These are phyloP conservation scores for Russula sp. DNA, from an alignment of 768 basidiomycete genomes.

Conservation along the genomic window DNA sequence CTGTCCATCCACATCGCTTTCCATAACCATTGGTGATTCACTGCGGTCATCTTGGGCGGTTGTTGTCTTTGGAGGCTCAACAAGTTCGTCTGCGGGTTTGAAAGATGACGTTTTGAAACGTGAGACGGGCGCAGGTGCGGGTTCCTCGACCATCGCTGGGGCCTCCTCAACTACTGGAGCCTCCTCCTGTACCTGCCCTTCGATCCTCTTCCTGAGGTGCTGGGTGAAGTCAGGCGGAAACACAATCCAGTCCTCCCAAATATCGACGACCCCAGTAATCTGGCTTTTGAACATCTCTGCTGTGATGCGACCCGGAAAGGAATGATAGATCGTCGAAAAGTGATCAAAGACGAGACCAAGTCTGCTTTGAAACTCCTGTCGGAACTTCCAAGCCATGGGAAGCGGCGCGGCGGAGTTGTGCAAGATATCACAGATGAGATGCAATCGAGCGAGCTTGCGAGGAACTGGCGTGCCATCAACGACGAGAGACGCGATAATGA, in stretches of 20 bases:
- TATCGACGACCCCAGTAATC: constrained; percentile 82
- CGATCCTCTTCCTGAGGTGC: constrained; percentile 69
- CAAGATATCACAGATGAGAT: constrained; percentile 95
- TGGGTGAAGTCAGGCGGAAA: constrained; percentile 84
- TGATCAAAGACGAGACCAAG: constrained; percentile 97
- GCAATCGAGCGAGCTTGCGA: constrained; percentile 90
- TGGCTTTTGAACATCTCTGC: constrained; percentile 96
- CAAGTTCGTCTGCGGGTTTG: constrained; percentile 57
- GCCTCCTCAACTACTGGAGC: constrained; percentile 27
- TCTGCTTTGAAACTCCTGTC: constrained; percentile 87
- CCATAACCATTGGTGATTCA: constrained; percentile 43
- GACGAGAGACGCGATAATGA: constrained; percentile 83
- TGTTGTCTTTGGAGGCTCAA: constrained; percentile 32
- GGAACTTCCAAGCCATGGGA: constrained; percentile 97
- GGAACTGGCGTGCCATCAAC: constrained; percentile 96
- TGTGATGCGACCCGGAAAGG: constrained; percentile 93
- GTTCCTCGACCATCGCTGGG: constrained; percentile 35
- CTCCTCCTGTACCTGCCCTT: constrained; percentile 49
- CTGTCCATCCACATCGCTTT: constrained; percentile 52
- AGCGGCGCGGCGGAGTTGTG: constrained; percentile 94
- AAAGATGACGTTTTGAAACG: constrained; percentile 79
- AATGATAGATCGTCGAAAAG: constrained; percentile 88
- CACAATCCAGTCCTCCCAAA: constrained; percentile 99
- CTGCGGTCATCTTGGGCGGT: constrained; percentile 39
- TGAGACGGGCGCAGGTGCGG: constrained; percentile 41